Percentiles rank a stretch among this genome's conserved stretches.
Conservation (phyloP, 257 asterid genomes). For the Nicotiana obtusifolia region DNA sequence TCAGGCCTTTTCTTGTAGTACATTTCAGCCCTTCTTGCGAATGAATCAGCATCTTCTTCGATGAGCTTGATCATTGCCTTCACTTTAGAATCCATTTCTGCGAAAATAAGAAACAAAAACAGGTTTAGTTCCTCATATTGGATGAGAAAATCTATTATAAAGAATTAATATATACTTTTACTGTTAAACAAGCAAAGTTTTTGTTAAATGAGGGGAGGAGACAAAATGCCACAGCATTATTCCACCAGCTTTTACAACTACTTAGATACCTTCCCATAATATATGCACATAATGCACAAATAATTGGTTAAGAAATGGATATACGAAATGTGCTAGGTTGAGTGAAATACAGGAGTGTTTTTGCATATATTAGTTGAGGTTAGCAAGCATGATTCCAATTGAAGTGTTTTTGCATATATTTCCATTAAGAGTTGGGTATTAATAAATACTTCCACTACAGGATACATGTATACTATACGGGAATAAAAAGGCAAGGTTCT, state of each 20-base stretch:
- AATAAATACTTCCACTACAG: neutral
- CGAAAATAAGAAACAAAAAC: neutral
- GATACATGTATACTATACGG: neutral
- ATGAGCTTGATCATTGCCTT: conserved; percentile 89
- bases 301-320: neutral
- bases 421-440: neutral
- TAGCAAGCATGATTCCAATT: neutral
- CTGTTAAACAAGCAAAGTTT: neutral
- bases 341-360: neutral
- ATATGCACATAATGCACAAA: neutral
- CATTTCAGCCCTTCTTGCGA: conserved; percentile 92
- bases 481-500: neutral
- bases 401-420: neutral
- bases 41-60: conserved; percentile 95
- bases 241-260: neutral
- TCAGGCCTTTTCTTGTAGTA: conserved; percentile 92
- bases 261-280: neutral
- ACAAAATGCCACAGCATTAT: neutral
- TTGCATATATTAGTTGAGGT: neutral
- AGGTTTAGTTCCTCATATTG: neutral
- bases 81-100: conserved; percentile 91
- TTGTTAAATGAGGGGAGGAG: neutral
- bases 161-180: neutral
- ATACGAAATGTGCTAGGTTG: neutral
- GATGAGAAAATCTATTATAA: neutral